Evolutionary conservation across 805 yeast genomes (phyloP).

Genomic region (Tetrapisispora pingtungensis): DNA sequence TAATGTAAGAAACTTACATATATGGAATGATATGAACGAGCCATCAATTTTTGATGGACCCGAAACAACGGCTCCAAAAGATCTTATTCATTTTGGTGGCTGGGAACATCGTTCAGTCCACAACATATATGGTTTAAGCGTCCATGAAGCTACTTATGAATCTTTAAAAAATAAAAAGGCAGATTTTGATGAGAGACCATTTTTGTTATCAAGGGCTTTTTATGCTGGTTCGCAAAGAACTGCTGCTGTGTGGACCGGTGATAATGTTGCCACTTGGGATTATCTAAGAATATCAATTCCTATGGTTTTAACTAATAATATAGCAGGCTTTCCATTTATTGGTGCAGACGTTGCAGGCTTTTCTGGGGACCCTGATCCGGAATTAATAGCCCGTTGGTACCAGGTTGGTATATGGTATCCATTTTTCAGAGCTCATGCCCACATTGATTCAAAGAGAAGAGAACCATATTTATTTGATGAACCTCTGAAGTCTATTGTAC

Average conservation of each 20-base stretch:
- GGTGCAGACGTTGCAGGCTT: conserved; percentile 99
- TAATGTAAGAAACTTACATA: conserved; percentile 54
- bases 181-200: conserved; percentile 55
- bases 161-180: conserved; percentile 47
- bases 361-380: conserved; percentile 79
- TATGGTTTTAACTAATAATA: conserved; percentile 72
- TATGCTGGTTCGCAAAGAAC: conserved; percentile 87
- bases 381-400: conserved; percentile 84
- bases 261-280: conserved; percentile 89
- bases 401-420: conserved; percentile 96
- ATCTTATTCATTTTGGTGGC: conserved; percentile 62
- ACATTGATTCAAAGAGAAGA: conserved; percentile 81
- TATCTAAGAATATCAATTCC: conserved; percentile 73
- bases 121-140: conserved; percentile 71
- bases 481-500: conserved; percentile 54
- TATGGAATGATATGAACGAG: conserved; percentile 99
- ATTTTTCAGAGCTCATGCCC: conserved; percentile 94
- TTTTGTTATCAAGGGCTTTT: conserved; percentile 75
- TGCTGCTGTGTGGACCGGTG: conserved; percentile 97
- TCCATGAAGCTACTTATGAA: conserved; percentile 69
- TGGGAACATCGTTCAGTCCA: conserved; percentile 91
- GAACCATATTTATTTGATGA: conserved; percentile 87
- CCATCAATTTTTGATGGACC: conserved; percentile 94
- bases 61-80: conserved; percentile 83
- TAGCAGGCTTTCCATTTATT: conserved; percentile 80